Percentiles rank a stretch among this genome's conserved stretches.
phyloP scores from a whole-genome alignment of 495 filamentous ascomycete genomes.

The Aspergillus ellipticus region DNA sequence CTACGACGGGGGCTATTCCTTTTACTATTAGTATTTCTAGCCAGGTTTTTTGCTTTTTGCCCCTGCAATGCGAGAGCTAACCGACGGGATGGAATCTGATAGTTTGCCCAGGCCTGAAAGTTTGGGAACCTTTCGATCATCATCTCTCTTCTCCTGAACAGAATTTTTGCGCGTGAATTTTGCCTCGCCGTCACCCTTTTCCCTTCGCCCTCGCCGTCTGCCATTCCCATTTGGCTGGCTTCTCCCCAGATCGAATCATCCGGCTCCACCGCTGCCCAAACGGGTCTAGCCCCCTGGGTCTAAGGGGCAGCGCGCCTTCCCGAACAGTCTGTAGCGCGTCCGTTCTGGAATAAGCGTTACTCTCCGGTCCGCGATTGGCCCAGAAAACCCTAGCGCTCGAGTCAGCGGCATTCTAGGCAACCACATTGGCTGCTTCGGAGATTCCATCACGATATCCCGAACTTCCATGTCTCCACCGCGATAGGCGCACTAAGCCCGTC shows the following conservation, averaged over 20 bases:
- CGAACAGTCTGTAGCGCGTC: constrained; percentile 17
- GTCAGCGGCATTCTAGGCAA: constrained; percentile 27
- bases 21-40: constrained; percentile 2
- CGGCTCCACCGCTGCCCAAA: constrained; percentile 31
- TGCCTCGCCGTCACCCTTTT: neutral
- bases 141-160: neutral
- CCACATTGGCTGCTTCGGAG: constrained; percentile 24
- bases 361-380: constrained; percentile 23
- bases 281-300: constrained; percentile 24
- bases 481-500: neutral
- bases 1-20: constrained; percentile 15
- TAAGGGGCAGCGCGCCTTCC: constrained; percentile 27
- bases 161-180: constrained; percentile 6
- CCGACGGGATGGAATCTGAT: no score
- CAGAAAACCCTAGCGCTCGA: neutral
- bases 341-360: constrained; percentile 30
- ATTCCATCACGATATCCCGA: constrained; percentile 7
- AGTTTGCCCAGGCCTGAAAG: constrained; percentile 2
- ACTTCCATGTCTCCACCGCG: constrained; percentile 1
- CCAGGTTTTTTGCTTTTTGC: constrained; percentile 11
- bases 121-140: neutral
- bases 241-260: constrained; percentile 33
- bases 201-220: constrained; percentile 1
- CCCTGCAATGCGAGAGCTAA: constrained; percentile 5
- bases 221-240: constrained; percentile 6